Conservation (phyloP, 148 eudicot species). For the Vaccinium macrocarpon region DNA sequence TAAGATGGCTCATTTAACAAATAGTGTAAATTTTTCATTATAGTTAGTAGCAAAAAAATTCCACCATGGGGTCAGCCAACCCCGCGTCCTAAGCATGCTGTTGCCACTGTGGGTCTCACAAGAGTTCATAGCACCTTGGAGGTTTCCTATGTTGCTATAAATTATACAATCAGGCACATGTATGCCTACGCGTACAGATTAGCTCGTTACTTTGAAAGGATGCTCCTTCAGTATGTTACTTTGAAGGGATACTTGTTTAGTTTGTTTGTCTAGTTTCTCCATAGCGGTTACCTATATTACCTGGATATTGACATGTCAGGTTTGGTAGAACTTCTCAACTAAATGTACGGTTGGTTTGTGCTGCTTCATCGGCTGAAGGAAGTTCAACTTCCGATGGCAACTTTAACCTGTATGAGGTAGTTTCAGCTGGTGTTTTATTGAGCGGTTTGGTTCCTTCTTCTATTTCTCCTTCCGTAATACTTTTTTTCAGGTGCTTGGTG, state of each 20-base stretch:
- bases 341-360: conserved; percentile 41
- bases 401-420: conserved; percentile 77
- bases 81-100: too few relatives aligned
- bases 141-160: neutral
- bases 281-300: neutral
- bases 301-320: conserved; percentile 29
- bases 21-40: too few relatives aligned
- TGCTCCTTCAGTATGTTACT: neutral
- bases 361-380: conserved; percentile 80
- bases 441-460: neutral
- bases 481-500: conserved; percentile 69
- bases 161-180: neutral
- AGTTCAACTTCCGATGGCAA: conserved; percentile 59
- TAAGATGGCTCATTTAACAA: too few relatives aligned
- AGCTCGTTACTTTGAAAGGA: neutral
- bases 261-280: neutral
- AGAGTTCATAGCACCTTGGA: neutral
- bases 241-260: neutral
- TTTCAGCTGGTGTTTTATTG: neutral
- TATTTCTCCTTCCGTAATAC: neutral
- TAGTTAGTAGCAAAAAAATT: too few relatives aligned
- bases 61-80: too few relatives aligned
- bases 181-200: neutral
- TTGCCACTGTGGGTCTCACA: neutral
- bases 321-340: conserved; percentile 23